A percentile compares a stretch with the other conserved stretches of the same genome.
Evolutionary conservation across 495 filamentous ascomycete genomes (phyloP).

Genomic region (Glutinoglossum americanum): DNA sequence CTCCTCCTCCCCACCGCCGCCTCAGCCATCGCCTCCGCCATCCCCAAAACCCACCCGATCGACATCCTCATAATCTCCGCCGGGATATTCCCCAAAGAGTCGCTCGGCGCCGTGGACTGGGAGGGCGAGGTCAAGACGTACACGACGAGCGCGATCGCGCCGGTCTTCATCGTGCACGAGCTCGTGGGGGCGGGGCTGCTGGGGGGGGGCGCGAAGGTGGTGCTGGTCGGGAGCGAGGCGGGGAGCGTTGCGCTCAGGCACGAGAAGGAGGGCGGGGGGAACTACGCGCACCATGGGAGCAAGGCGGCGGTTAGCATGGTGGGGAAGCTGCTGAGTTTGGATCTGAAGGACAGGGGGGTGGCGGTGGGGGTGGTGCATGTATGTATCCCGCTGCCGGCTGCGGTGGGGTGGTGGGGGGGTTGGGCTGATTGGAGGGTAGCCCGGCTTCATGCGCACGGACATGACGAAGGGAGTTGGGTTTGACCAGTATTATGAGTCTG

Average conservation of each 20-base stretch:
- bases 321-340: constrained; percentile 44
- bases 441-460: constrained; percentile 56
- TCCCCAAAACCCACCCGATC: constrained; percentile 23
- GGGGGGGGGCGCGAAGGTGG: constrained; percentile 29
- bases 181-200: constrained; percentile 33
- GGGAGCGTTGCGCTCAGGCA: constrained; percentile 47
- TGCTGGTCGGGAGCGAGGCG: constrained; percentile 44
- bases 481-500: constrained; percentile 46
- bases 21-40: constrained; percentile 22
- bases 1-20: constrained; percentile 17
- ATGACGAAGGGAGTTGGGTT: constrained; percentile 51
- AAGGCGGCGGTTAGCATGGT: constrained; percentile 60
- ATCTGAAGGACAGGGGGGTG: constrained; percentile 39
- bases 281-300: constrained; percentile 51
- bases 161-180: constrained; percentile 40
- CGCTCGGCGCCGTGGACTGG: constrained; percentile 39
- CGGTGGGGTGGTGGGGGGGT: not conserved
- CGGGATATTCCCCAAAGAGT: constrained; percentile 45
- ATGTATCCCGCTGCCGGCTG: too few species aligned
- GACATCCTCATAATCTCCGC: constrained; percentile 43
- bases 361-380: constrained; percentile 42
- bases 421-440: constrained; percentile 11
- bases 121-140: constrained; percentile 50
- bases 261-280: constrained; percentile 45
- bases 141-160: constrained; percentile 41